A percentile compares a stretch with the other conserved stretches of the same genome.
phyloP scores from a whole-genome alignment of 164 flowering plant species.

The Tetracentron sinense region DNA sequence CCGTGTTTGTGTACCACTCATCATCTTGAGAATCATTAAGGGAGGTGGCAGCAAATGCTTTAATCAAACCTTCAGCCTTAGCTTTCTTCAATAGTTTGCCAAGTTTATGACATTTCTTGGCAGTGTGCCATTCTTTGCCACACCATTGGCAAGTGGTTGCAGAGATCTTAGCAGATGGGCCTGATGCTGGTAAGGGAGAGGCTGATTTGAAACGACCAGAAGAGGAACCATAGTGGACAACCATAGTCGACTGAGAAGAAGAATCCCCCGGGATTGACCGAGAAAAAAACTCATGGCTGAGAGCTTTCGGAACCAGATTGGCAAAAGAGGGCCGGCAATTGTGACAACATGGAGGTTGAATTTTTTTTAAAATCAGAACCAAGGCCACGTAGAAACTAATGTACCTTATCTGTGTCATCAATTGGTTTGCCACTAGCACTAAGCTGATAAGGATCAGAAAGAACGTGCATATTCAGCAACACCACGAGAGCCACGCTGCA shows the following conservation, averaged over 20 bases:
- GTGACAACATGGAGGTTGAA: background rate
- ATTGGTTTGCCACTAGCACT: background rate
- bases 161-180: no score
- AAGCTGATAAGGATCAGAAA: background rate
- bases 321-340: background rate
- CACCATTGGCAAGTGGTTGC: slow-evolving; percentile 7
- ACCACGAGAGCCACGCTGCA: background rate
- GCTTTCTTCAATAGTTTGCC: no score
- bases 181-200: background rate
- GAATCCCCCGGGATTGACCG: no score
- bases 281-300: background rate
- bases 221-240: background rate
- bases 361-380: background rate
- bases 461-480: background rate
- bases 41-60: no score
- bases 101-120: background rate
- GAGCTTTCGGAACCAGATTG: slow-evolving; percentile 4
- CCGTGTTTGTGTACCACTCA: no score
- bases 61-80: no score
- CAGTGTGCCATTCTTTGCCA: slow-evolving; percentile 1
- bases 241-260: slow-evolving; percentile 3
- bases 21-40: no score
- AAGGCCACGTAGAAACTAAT: no score
- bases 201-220: slow-evolving; percentile 1
- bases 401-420: background rate